Evolutionary conservation across 169 alveolate genomes (phyloP), one percentile per base, ranked within the genome.

Genomic region (Babesia ovata): DNA sequence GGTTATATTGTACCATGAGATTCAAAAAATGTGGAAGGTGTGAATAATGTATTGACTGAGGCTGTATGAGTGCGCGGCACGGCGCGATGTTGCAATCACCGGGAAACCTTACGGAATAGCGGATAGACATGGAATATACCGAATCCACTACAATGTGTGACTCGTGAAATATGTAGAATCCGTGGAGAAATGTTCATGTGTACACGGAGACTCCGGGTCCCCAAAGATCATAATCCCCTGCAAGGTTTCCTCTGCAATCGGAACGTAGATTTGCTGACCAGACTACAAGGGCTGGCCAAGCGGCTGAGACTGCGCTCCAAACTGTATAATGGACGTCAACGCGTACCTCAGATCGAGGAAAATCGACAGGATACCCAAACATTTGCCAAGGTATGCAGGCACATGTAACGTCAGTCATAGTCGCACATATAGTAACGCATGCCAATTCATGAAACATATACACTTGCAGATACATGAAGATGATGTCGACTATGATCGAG

Each of bases 221-320:
- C 58, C 17, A 42, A 63, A 28, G 39, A 63, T 17, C 44, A 17
- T 9, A 36, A 29, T n/a, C 29, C 72, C 19, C 42, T 70, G 29
- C 66, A 53, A 21, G 53, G 54, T 19, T 81, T 81, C 58, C 66
- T 50, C 9, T 73, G 61, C 46, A 70, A 72, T 57, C 71, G 58
- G 42, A 81, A 65, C 29, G 45, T 81, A 3, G 73, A 81, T 42
- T 14, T 81, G 39, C 45, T 81, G 26, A 22, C 26, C 7, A 50
- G 88, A 28, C 26, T 81, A 12, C 66, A 46, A 54, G 63, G 76
- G 9, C 56, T 81, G n/a, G 85, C 88, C 24, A 81, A 48, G 63
- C 59, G 88, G 52, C 59, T 81, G 26, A 53, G 88, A 39, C 10
- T 61, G 49, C 77, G 79, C 24, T 44, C 83, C 16, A 81, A 81